Evolutionary conservation across 73 alveolate genomes (phyloP), one percentile per base, ranked within the genome.

Genomic region (Durusdinium trenchii): DNA sequence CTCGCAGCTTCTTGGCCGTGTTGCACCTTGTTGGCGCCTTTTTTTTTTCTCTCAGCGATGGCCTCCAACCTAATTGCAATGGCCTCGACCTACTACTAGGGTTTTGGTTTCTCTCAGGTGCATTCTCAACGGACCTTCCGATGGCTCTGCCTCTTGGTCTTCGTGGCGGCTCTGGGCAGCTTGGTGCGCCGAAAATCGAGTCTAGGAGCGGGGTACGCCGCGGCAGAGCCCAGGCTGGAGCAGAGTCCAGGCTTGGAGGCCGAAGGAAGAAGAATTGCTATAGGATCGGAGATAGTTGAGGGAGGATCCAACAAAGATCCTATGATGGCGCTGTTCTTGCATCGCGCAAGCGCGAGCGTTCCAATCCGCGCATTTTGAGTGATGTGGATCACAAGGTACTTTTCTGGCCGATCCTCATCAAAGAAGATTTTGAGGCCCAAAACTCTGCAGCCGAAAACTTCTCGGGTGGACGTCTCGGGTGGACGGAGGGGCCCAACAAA

Each of bases 351-450:
- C 23, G 32, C 78, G 38, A 5, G 42, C 5, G 38, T 40, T 7
- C 38, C 20, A 23, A 64, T 64, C 38, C 5, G 42, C 78, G 16
- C 32, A 35, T 64, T 23, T 64, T 64, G 42, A 6, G 20, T 64
- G 43, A 14, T 5, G 38, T 64, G 42, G 38, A 12, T 23, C 16
- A 26, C 43, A 20, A 87, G 97, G 97, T 90, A 35, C 76, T 90
- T 14, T 90, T 90, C 30, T 90, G 97, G 97, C 97, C 97, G 23
- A 90, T 90, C 43, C 97, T 90, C 75, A 90, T 90, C 71, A 90
- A 90, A 45, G 97, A 90, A 76, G 76, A 90, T n/a, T 90, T 90
- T n/a, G 97, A 90, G 97, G 97, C 69, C 52, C n/a, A n/a, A n/a
- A n/a, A n/a, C n/a, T n/a, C n/a, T n/a, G n/a, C n/a, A n/a, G n/a